These are phyloP conservation scores for Suhomyces prunicola DNA, from an alignment of 805 yeast species.

Conservation along the genomic window DNA sequence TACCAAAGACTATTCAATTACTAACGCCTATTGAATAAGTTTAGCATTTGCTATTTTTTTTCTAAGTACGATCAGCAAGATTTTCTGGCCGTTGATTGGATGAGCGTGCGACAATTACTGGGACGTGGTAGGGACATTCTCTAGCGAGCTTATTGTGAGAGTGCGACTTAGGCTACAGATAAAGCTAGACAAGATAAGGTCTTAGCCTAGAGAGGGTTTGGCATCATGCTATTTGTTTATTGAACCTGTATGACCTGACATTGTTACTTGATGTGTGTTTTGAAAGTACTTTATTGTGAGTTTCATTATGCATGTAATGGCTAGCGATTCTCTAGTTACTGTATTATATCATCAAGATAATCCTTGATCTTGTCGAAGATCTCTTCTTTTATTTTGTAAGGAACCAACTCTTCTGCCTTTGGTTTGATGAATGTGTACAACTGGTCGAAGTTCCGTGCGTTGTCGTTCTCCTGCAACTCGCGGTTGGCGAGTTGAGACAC, in stretches of 20 bases:
- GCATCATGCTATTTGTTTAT: not conserved
- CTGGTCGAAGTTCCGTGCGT: conserved; percentile 47
- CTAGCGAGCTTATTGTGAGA: not conserved
- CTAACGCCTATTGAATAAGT: not conserved
- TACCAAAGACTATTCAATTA: not conserved
- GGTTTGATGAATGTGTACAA: conserved; percentile 56
- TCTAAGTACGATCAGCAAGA: conserved; percentile 32
- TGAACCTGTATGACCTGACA: not conserved
- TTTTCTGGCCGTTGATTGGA: conserved; percentile 33
- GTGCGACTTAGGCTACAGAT: not conserved
- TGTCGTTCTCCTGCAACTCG: conserved; percentile 43
- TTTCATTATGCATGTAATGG: no score
- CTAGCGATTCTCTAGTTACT: conserved; percentile 9
- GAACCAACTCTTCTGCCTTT: conserved; percentile 68
- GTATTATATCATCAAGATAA: conserved; percentile 49
- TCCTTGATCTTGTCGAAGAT: conserved; percentile 55
- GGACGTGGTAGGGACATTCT: not conserved
- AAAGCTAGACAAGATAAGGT: not conserved
- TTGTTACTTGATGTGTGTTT: not conserved
- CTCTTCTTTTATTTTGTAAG: conserved; percentile 59
- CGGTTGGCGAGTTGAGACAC: conserved; percentile 55
- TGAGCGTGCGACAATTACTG: not conserved
- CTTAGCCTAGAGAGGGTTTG: not conserved
- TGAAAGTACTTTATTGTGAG: not conserved
- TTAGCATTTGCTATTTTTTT: conserved; percentile 11